Evolutionary conservation across 1,139 yeast genomes (phyloP).

Genomic region (Nakaseomyces kungkrabaensis): DNA sequence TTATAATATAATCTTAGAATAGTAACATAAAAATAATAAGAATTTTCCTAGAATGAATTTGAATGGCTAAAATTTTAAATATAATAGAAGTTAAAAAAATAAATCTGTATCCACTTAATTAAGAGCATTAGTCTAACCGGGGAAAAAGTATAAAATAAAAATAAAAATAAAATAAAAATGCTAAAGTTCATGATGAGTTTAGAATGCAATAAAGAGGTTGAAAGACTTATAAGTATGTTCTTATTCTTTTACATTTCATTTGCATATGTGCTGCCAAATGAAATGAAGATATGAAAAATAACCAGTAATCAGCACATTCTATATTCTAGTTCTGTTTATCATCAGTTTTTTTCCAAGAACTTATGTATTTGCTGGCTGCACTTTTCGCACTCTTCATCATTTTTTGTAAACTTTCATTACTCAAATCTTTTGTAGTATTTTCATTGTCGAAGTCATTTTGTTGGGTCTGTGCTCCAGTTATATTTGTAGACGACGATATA

Average conservation of each 20-base stretch:
- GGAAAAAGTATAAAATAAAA: not conserved
- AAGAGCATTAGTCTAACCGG: not conserved
- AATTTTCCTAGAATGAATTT: not conserved
- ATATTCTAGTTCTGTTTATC: not conserved
- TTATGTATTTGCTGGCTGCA: slow-evolving; percentile 19
- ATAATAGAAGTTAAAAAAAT: not conserved
- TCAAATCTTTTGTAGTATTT: slow-evolving; percentile 1
- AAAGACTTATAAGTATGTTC: not conserved
- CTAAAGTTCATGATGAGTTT: not conserved
- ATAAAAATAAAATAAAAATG: not conserved
- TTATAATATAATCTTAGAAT: not conserved
- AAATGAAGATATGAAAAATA: not conserved
- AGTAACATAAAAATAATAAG: slow-evolving; percentile 1
- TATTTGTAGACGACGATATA: not conserved
- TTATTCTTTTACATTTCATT: too few species aligned
- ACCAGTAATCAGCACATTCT: not conserved
- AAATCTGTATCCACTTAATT: not conserved
- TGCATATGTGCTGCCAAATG: not conserved
- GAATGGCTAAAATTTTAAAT: not conserved
- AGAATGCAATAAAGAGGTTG: not conserved
- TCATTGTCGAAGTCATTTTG: slow-evolving; percentile 6
- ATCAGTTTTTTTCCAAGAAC: slow-evolving; percentile 13
- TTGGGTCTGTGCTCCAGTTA: slow-evolving; percentile 5
- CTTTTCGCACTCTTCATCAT: slow-evolving; percentile 19
- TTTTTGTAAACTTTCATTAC: slow-evolving; percentile 14